phyloP scores from a whole-genome alignment of 2,329 filamentous ascomycete species.

The Aspergillus sp. region DNA sequence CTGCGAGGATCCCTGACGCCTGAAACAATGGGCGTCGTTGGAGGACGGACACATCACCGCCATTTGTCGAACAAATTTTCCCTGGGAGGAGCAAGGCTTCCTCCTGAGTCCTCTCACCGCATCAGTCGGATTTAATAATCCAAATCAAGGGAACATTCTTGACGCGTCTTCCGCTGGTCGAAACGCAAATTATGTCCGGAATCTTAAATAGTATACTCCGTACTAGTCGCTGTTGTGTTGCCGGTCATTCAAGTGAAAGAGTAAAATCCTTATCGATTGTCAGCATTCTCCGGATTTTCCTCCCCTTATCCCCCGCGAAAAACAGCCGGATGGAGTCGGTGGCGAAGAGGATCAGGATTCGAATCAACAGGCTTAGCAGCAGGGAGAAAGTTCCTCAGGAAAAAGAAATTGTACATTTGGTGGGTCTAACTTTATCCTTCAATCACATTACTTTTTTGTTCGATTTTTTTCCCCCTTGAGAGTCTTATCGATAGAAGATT shows the following conservation, averaged over 20 bases:
- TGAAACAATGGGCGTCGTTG: conserved; percentile 25
- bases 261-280: conserved; percentile 13
- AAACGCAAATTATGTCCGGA: background rate
- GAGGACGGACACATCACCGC: conserved; percentile 25
- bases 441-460: background rate
- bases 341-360: conserved; percentile 14
- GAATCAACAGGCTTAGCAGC: background rate
- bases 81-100: background rate
- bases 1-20: conserved; percentile 14
- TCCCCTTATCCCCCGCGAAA: conserved; percentile 35
- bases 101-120: conserved; percentile 15
- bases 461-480: background rate
- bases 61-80: conserved; percentile 14
- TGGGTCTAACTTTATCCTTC: conserved; percentile 16
- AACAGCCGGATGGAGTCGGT: conserved; percentile 18
- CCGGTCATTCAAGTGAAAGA: background rate
- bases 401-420: conserved; percentile 6
- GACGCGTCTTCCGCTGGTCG: background rate
- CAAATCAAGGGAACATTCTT: background rate
- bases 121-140: conserved; percentile 10
- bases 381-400: conserved; percentile 1
- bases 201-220: background rate
- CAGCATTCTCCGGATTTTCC: conserved; percentile 21
- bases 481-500: conserved; percentile 9
- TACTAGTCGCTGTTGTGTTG: background rate